Conservation (phyloP, 169 alveolate genomes). For the Amoebophrya sp. region DNA sequence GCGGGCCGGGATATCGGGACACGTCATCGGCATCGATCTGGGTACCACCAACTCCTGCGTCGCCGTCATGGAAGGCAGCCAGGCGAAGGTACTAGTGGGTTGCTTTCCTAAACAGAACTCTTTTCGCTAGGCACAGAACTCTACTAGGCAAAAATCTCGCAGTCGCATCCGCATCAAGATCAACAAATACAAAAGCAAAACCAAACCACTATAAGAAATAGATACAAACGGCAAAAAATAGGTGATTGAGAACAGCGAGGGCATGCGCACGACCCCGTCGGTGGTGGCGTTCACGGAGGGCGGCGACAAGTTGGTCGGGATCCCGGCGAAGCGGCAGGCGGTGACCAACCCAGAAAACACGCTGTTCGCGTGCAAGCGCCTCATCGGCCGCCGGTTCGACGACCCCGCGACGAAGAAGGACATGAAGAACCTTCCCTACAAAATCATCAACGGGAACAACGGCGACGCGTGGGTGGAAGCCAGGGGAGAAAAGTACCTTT, state of each 20-base stretch:
- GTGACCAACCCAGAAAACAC: conserved; percentile 85
- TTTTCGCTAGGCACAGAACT: too few species aligned
- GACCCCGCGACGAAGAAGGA: conserved; percentile 91
- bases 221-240: too few species aligned
- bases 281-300: conserved; percentile 94
- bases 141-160: too few species aligned
- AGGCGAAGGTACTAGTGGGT: conserved; percentile 65
- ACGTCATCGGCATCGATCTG: conserved; percentile 93
- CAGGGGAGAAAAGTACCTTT: conserved; percentile 71
- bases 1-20: conserved; percentile 21
- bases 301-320: conserved; percentile 87
- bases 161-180: too few species aligned
- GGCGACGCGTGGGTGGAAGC: conserved; percentile 98
- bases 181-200: too few species aligned
- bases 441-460: conserved; percentile 83
- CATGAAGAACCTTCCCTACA: conserved; percentile 81
- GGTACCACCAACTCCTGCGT: conserved; percentile 99
- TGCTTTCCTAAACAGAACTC: too few species aligned
- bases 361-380: conserved; percentile 89
- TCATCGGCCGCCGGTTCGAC: conserved; percentile 84
- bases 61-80: conserved; percentile 87
- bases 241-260: conserved; percentile 94
- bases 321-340: conserved; percentile 88
- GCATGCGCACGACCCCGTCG: conserved; percentile 97
- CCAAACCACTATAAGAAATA: too few species aligned